A percentile compares a stretch with the other conserved stretches of the same genome.
Evolutionary conservation across 257 asterid genomes (phyloP).

Genomic region (Thymus quinquecostatus): DNA sequence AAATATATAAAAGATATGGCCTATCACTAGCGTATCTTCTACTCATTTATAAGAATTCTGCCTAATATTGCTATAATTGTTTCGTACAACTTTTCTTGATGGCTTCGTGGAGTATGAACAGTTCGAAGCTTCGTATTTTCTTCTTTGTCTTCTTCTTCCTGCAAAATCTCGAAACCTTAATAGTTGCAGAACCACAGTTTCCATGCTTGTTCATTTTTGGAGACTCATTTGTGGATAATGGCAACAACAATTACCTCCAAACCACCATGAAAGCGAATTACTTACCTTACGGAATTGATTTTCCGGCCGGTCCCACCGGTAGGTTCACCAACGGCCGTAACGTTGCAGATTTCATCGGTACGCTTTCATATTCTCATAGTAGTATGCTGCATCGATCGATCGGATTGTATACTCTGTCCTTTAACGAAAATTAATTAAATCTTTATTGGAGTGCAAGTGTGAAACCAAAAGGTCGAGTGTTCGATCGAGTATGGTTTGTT

Average conservation of each 20-base stretch:
- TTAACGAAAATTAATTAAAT: no score
- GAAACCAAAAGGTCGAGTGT: no score
- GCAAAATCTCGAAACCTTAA: neutral
- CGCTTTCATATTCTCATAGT: no score
- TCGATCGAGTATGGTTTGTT: no score
- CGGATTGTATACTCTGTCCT: no score
- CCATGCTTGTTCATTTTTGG: conserved; percentile 50
- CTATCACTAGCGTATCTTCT: no score
- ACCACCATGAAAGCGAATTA: conserved; percentile 37
- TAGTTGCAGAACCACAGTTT: conserved; percentile 29
- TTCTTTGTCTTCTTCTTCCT: neutral
- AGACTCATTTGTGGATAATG: conserved; percentile 47
- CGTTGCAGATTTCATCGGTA: conserved; percentile 41
- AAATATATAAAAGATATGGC: no score
- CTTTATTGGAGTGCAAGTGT: no score
- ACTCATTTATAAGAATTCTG: no score
- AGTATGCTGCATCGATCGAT: no score
- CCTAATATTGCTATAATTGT: neutral
- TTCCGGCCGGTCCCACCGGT: conserved; percentile 47
- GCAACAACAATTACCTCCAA: conserved; percentile 39
- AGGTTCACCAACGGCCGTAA: conserved; percentile 37
- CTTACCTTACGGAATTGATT: conserved; percentile 46
- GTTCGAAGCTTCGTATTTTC: neutral
- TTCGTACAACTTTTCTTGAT: neutral
- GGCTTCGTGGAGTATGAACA: neutral